phyloP scores from a whole-genome alignment of 805 yeast species.

The Sugiyamaella smithiae region DNA sequence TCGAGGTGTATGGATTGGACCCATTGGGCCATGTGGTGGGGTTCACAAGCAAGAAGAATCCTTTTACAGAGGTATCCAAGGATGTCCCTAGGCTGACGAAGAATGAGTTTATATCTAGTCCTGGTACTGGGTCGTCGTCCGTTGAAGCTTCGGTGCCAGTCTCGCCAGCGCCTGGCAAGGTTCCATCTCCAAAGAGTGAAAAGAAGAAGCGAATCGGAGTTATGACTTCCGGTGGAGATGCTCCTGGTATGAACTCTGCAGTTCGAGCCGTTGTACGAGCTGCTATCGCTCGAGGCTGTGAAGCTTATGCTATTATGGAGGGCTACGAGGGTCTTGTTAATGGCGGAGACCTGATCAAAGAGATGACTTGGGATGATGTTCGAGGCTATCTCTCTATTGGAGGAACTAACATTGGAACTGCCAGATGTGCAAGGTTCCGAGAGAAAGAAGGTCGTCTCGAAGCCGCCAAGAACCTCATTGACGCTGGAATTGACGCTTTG shows the following conservation, averaged over 20 bases:
- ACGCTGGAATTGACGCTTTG: constrained; percentile 87
- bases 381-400: constrained; percentile 91
- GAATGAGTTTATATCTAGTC: neutral
- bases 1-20: constrained; percentile 72
- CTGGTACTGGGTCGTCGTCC: constrained; percentile 1
- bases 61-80: constrained; percentile 22
- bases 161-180: constrained; percentile 16
- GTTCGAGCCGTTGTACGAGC: constrained; percentile 95
- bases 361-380: constrained; percentile 91
- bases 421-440: constrained; percentile 81
- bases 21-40: constrained; percentile 84
- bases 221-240: constrained; percentile 98
- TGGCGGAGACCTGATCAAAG: constrained; percentile 76
- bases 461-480: constrained; percentile 82
- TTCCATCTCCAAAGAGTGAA: constrained; percentile 17
- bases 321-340: constrained; percentile 91
- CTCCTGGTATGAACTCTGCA: constrained; percentile 97
- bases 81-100: neutral
- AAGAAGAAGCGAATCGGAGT: constrained; percentile 71
- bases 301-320: constrained; percentile 86
- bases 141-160: constrained; percentile 10
- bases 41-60: constrained; percentile 53
- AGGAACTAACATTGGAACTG: constrained; percentile 96
- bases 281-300: constrained; percentile 83
- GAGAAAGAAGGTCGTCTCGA: constrained; percentile 80